Conservation (phyloP, 108 stramenopile species). For the Cyclotella atomus region DNA sequence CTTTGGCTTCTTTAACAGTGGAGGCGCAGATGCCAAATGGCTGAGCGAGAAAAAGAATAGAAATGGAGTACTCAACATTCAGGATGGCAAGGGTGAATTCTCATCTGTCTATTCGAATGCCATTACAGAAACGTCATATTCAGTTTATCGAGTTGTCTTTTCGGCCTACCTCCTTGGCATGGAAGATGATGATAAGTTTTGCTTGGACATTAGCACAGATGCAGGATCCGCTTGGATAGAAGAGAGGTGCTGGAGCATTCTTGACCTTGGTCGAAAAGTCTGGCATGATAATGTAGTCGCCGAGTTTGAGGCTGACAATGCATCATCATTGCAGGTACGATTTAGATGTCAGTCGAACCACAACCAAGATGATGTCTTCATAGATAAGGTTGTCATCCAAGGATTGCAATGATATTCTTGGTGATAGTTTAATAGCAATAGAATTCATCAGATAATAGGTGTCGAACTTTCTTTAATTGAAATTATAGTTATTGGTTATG, state of each 20-base stretch:
- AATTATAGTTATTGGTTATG: neutral
- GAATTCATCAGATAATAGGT: neutral
- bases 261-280: constrained; percentile 1
- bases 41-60: neutral
- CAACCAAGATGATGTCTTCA: constrained; percentile 17
- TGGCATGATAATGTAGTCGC: constrained; percentile 29
- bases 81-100: neutral
- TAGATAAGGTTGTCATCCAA: constrained; percentile 18
- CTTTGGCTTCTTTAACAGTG: constrained; percentile 17
- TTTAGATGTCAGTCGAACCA: constrained; percentile 1
- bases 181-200: constrained; percentile 22
- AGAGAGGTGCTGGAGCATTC: constrained; percentile 18
- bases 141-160: constrained; percentile 11
- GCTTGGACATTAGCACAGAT: constrained; percentile 19
- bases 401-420: neutral
- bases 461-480: neutral
- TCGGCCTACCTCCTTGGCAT: constrained; percentile 7
- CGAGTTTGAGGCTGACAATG: constrained; percentile 12
- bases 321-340: neutral
- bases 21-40: constrained; percentile 11
- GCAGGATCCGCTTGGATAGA: constrained; percentile 9
- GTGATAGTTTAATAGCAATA: neutral
- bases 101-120: constrained; percentile 13
- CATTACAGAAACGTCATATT: constrained; percentile 10
- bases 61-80: constrained; percentile 12